phyloP scores from a whole-genome alignment of 345 rosid genomes.

The Brassica carinata region DNA sequence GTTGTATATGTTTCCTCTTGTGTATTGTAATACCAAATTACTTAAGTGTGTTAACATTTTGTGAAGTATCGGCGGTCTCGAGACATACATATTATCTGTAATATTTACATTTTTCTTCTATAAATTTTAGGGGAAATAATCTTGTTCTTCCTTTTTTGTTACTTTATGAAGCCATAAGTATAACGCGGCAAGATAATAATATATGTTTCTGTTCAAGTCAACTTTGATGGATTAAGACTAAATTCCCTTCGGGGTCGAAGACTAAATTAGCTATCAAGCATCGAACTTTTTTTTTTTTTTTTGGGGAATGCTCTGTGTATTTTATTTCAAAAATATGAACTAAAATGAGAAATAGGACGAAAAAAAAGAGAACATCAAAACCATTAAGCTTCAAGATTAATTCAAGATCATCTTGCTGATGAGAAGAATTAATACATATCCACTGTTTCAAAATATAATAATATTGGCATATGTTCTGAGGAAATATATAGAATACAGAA shows the following conservation, averaged over 20 bases:
- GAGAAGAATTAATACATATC: neutral
- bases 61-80: neutral
- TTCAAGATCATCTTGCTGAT: conserved; percentile 4
- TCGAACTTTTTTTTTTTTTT: neutral
- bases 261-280: neutral
- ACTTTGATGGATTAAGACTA: neutral
- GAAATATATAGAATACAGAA: neutral
- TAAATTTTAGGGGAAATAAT: neutral
- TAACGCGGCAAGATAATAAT: neutral
- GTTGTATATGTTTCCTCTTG: neutral
- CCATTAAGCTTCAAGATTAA: neutral
- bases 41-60: neutral
- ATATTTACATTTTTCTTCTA: neutral
- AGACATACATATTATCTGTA: neutral
- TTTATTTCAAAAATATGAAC: neutral
- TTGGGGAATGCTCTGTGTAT: neutral
- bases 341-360: neutral
- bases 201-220: neutral
- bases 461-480: neutral
- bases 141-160: neutral
- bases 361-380: neutral
- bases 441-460: neutral
- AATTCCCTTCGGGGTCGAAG: too few relatives aligned
- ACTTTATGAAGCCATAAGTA: neutral
- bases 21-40: conserved; percentile 1